A percentile compares a stretch with the other conserved stretches of the same genome.
Conservation (phyloP, 768 basidiomycete species). For the Pleurotus platypus region DNA sequence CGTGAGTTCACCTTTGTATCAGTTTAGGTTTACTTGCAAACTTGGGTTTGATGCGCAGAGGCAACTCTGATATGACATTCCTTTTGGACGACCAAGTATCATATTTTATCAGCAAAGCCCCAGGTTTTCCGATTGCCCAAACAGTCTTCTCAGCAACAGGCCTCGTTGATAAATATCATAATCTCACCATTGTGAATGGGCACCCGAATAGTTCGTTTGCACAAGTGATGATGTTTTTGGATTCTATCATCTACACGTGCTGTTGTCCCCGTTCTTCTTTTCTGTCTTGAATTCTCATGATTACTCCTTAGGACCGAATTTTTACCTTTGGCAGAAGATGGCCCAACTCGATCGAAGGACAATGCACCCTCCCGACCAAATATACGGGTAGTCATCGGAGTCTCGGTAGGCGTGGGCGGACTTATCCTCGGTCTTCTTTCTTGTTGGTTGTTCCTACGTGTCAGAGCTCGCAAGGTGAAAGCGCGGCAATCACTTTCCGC, state of each 20-base stretch:
- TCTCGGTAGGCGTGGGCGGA: no score
- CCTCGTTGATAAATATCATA: neutral
- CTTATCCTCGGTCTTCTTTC: no score
- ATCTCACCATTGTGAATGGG: neutral
- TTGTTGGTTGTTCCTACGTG: no score
- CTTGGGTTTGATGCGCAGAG: neutral
- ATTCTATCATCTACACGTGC: neutral
- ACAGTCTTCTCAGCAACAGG: neutral
- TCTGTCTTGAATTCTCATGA: no score
- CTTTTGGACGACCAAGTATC: neutral
- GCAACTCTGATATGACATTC: neutral
- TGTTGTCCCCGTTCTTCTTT: no score
- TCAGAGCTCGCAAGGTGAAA: no score
- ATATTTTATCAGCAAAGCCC: neutral
- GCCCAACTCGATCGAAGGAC: no score
- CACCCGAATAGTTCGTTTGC: neutral
- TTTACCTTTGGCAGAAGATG: no score
- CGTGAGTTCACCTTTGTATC: neutral
- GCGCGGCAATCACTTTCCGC: no score
- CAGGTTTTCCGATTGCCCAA: neutral
- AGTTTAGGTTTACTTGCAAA: neutral
- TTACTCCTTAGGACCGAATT: no score
- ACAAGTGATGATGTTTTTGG: neutral
- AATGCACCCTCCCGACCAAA: no score
- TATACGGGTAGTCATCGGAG: no score